Conservation (phyloP, 2,329 filamentous ascomycete species). For the Ophioceras dolichostomum region DNA sequence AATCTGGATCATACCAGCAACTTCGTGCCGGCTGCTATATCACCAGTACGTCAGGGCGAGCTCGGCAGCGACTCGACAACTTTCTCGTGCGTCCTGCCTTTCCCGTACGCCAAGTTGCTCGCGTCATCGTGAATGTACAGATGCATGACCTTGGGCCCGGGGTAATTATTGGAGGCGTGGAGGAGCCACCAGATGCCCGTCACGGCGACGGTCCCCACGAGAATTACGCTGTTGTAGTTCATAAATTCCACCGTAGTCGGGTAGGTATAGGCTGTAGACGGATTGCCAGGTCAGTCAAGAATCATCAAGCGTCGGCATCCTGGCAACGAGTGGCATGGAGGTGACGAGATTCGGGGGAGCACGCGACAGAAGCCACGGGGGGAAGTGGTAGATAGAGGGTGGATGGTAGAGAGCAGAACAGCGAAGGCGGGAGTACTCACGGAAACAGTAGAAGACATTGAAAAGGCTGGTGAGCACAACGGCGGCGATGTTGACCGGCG, state of each 20-base stretch:
- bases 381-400: too few species aligned
- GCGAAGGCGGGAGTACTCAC: slow-evolving; percentile 26
- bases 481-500: slow-evolving; percentile 32
- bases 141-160: slow-evolving; percentile 34
- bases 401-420: not conserved
- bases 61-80: not conserved
- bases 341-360: too few species aligned
- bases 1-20: too few species aligned
- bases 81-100: not conserved
- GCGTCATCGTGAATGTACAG: slow-evolving; percentile 26
- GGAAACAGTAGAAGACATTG: slow-evolving; percentile 49
- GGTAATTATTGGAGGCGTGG: slow-evolving; percentile 33
- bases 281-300: too few species aligned
- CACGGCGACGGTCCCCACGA: slow-evolving; percentile 32
- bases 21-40: too few species aligned
- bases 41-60: too few species aligned
- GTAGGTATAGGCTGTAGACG: slow-evolving; percentile 25
- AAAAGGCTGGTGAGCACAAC: slow-evolving; percentile 42
- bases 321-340: too few species aligned
- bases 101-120: not conserved
- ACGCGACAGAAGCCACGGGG: too few species aligned
- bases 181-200: slow-evolving; percentile 37
- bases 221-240: slow-evolving; percentile 43
- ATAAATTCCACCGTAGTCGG: slow-evolving; percentile 27
- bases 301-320: too few species aligned